Conservation (phyloP, 176 grass and related monocot species). For the Metroxylon sagu region DNA sequence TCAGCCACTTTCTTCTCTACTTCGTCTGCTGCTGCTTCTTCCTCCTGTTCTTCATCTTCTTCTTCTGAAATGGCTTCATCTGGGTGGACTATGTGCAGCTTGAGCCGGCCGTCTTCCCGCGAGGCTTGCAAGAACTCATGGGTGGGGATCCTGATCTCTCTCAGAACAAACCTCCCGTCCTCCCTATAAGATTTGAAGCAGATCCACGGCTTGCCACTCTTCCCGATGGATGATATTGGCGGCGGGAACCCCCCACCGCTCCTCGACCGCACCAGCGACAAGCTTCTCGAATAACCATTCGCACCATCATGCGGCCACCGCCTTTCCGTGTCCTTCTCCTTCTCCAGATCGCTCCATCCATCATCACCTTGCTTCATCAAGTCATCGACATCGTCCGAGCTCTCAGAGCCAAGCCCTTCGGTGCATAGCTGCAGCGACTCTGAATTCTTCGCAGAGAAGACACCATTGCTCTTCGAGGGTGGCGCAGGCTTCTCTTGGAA, state of each 20-base stretch:
- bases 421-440: conserved; percentile 56
- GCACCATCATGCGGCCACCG: neutral
- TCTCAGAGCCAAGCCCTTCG: conserved; percentile 79
- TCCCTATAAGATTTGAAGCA: conserved; percentile 53
- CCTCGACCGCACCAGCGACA: neutral
- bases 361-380: conserved; percentile 36
- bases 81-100: conserved; percentile 38
- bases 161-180: conserved; percentile 56
- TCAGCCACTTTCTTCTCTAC: neutral
- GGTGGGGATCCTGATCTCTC: conserved; percentile 53
- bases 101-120: conserved; percentile 55
- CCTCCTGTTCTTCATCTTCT: neutral
- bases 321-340: neutral
- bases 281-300: conserved; percentile 7
- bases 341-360: neutral
- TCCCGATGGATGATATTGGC: conserved; percentile 55
- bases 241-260: conserved; percentile 36
- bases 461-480: conserved; percentile 28
- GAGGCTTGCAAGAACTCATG: conserved; percentile 56
- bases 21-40: neutral
- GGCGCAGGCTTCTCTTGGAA: conserved; percentile 49
- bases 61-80: conserved; percentile 5
- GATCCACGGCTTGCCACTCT: conserved; percentile 46
- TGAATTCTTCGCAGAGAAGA: conserved; percentile 45
- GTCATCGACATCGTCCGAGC: conserved; percentile 63